A percentile compares a stretch with the other conserved stretches of the same genome.
These are phyloP conservation scores for Ceratobasidium sp. DNA, from an alignment of 1,284 basidiomycete genomes.

Conservation along the genomic window DNA sequence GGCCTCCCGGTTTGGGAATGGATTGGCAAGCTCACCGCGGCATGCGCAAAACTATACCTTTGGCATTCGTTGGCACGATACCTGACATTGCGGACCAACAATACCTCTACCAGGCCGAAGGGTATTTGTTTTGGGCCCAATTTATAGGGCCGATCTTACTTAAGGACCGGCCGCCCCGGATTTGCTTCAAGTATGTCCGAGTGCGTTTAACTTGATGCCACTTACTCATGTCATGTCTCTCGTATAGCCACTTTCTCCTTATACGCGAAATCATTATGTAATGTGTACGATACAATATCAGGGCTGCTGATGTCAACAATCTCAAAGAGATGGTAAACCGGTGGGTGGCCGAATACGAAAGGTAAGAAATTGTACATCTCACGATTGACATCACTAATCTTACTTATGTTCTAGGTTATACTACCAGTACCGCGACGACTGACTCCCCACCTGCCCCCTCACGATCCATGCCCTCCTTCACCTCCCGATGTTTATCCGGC, in stretches of 20 bases:
- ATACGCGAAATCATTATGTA: constrained; percentile 30
- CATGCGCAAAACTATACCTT: constrained; percentile 55
- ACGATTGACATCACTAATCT: not conserved
- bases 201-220: constrained; percentile 40
- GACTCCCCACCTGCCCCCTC: constrained; percentile 59
- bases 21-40: constrained; percentile 55
- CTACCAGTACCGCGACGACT: constrained; percentile 58
- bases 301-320: not conserved
- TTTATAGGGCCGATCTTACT: constrained; percentile 56
- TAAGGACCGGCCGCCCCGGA: constrained; percentile 50
- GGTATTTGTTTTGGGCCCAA: constrained; percentile 59
- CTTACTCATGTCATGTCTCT: not conserved
- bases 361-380: constrained; percentile 9
- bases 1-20: constrained; percentile 53
- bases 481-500: constrained; percentile 57
- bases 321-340: constrained; percentile 23
- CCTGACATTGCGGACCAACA: constrained; percentile 55
- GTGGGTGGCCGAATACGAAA: constrained; percentile 47
- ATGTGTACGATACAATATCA: constrained; percentile 28
- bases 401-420: constrained; percentile 57
- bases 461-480: constrained; percentile 64
- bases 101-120: constrained; percentile 57
- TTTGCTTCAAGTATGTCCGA: constrained; percentile 55
- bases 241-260: constrained; percentile 32
- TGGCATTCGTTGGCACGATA: constrained; percentile 55